Evolutionary conservation across 305 asterid genomes (phyloP).

Genomic region (Euphrasia arctica): DNA sequence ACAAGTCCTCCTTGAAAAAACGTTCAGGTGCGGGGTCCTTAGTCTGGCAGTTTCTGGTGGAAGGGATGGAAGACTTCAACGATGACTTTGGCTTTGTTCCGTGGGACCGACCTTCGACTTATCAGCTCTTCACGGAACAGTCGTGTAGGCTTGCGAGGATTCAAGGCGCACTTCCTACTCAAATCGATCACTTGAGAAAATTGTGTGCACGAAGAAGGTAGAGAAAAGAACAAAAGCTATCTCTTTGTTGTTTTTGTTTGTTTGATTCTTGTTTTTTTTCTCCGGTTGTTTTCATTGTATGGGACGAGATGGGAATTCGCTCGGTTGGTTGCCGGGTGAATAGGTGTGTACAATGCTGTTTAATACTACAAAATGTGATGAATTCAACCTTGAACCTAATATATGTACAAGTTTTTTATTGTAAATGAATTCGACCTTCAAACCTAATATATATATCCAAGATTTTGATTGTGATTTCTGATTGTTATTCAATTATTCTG

Average conservation of each 20-base stretch:
- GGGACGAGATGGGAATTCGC: neutral
- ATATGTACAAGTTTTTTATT: too few relatives aligned
- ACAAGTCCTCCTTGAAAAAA: constrained; percentile 67
- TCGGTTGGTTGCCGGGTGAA: constrained; percentile 9
- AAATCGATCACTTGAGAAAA: constrained; percentile 52
- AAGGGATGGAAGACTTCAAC: constrained; percentile 80
- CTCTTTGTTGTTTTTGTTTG: constrained; percentile 14
- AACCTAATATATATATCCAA: too few relatives aligned
- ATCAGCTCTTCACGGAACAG: constrained; percentile 68
- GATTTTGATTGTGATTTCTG: neutral
- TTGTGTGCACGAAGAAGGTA: constrained; percentile 45
- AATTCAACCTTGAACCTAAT: too few relatives aligned
- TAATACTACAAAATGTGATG: too few relatives aligned
- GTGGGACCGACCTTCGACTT: constrained; percentile 69
- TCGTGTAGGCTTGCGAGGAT: constrained; percentile 78
- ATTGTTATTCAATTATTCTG: neutral
- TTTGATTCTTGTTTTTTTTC: neutral
- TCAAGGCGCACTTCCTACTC: constrained; percentile 81
- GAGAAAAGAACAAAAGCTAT: neutral
- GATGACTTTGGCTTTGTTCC: constrained; percentile 93
- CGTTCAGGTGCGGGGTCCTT: constrained; percentile 80
- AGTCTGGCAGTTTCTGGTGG: constrained; percentile 92
- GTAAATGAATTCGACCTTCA: neutral
- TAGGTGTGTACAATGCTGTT: constrained; percentile 31
- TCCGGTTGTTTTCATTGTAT: constrained; percentile 25